phyloP scores from a whole-genome alignment of 768 basidiomycete species.

The Leccinum boreale region DNA sequence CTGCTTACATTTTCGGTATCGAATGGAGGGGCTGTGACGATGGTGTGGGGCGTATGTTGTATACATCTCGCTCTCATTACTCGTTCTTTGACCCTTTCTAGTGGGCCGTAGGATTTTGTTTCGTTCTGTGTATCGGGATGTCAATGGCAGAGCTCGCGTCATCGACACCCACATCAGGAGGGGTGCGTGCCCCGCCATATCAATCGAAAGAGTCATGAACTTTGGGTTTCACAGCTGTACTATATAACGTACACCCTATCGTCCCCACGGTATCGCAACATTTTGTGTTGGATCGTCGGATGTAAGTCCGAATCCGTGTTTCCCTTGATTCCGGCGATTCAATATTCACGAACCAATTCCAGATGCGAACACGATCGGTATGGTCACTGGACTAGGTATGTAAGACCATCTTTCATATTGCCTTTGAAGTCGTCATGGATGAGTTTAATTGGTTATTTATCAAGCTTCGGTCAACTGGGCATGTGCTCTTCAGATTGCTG shows the following conservation, averaged over 20 bases:
- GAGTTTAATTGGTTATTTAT: slow-evolving; percentile 2
- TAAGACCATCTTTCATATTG: background rate
- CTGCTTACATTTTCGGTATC: slow-evolving; percentile 42
- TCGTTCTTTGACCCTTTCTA: background rate
- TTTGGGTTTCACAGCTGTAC: slow-evolving; percentile 40
- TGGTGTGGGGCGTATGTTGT: slow-evolving; percentile 40
- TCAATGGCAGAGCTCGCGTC: slow-evolving; percentile 38
- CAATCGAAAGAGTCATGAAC: background rate
- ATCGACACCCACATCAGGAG: slow-evolving; percentile 38
- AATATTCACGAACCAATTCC: background rate
- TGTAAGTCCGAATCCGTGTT: slow-evolving; percentile 36
- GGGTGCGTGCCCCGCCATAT: slow-evolving; percentile 18
- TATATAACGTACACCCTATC: slow-evolving; percentile 62
- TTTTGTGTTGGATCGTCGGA: slow-evolving; percentile 66
- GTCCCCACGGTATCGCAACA: slow-evolving; percentile 51
- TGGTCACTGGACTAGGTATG: slow-evolving; percentile 37
- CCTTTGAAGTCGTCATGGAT: background rate
- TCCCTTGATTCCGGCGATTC: background rate
- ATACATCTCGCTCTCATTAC: background rate
- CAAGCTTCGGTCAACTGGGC: slow-evolving; percentile 63
- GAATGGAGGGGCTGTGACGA: slow-evolving; percentile 43
- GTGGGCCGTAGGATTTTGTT: slow-evolving; percentile 35
- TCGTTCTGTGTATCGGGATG: slow-evolving; percentile 37
- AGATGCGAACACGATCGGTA: slow-evolving; percentile 51
- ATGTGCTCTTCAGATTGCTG: slow-evolving; percentile 58